Conservation (phyloP, 768 basidiomycete species). For the Hypholoma fasciculare region DNA sequence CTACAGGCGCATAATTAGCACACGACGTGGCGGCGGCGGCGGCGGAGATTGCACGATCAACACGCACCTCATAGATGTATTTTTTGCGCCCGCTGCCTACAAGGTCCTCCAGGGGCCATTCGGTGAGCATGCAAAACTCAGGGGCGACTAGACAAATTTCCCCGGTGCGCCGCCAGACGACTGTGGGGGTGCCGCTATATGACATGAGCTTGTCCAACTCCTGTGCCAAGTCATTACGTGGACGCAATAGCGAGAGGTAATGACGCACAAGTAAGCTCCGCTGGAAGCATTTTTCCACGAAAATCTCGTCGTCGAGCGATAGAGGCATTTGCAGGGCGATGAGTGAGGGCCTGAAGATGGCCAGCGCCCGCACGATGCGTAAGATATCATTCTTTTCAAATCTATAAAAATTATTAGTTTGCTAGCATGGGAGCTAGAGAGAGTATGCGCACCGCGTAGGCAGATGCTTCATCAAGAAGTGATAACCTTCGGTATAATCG, state of each 20-base stretch:
- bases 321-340: conserved; percentile 98
- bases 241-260: not conserved
- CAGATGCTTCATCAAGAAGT: conserved; percentile 94
- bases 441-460: conserved; percentile 66
- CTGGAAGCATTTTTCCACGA: conserved; percentile 95
- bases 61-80: conserved; percentile 65
- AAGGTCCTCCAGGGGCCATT: conserved; percentile 87
- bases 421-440: conserved; percentile 14
- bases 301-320: conserved; percentile 93
- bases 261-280: conserved; percentile 76
- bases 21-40: not conserved
- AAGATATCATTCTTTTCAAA: conserved; percentile 97
- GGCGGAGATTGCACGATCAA: not conserved
- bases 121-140: conserved; percentile 94
- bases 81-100: conserved; percentile 47
- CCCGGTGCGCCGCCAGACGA: conserved; percentile 96
- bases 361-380: conserved; percentile 90
- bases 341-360: conserved; percentile 93
- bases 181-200: conserved; percentile 95
- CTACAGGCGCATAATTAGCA: conserved; percentile 34
- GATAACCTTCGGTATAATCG: conserved; percentile 96
- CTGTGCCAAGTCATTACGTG: conserved; percentile 37
- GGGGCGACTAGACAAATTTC: conserved; percentile 97
- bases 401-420: conserved; percentile 36
- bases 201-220: conserved; percentile 97